Percentiles rank a stretch among this genome's conserved stretches.
Conservation (phyloP, 306 rosid species). For the Hippophae rhamnoides region DNA sequence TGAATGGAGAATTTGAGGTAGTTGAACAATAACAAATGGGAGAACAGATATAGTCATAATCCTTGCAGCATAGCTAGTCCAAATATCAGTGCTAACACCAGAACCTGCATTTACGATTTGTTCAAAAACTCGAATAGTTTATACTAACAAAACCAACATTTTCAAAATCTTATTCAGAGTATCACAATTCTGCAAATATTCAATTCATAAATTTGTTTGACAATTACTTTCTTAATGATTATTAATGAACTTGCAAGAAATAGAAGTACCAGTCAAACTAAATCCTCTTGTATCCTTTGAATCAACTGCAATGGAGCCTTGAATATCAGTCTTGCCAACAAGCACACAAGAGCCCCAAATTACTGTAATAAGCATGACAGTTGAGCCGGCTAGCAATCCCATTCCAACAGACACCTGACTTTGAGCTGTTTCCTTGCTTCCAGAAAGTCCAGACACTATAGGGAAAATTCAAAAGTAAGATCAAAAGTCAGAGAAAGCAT, state of each 20-base stretch:
- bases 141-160: constrained; percentile 8
- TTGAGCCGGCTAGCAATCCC: constrained; percentile 67
- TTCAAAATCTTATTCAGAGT: background rate
- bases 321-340: constrained; percentile 55
- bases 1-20: constrained; percentile 71
- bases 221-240: too few relatives aligned
- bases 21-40: constrained; percentile 79
- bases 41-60: constrained; percentile 69
- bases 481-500: background rate
- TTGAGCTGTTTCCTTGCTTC: constrained; percentile 45
- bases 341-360: constrained; percentile 62
- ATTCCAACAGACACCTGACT: constrained; percentile 68
- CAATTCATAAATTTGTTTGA: too few relatives aligned
- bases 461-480: constrained; percentile 4
- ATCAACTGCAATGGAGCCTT: constrained; percentile 23
- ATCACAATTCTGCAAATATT: too few relatives aligned
- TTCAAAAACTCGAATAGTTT: constrained; percentile 3
- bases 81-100: constrained; percentile 90
- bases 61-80: constrained; percentile 84
- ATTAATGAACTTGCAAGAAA: background rate
- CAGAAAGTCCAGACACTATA: constrained; percentile 60
- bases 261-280: constrained; percentile 29
- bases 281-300: constrained; percentile 30
- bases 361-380: constrained; percentile 59
- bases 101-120: constrained; percentile 51